phyloP scores from a whole-genome alignment of 768 basidiomycete genomes.

The Daedaleopsis sinensis region DNA sequence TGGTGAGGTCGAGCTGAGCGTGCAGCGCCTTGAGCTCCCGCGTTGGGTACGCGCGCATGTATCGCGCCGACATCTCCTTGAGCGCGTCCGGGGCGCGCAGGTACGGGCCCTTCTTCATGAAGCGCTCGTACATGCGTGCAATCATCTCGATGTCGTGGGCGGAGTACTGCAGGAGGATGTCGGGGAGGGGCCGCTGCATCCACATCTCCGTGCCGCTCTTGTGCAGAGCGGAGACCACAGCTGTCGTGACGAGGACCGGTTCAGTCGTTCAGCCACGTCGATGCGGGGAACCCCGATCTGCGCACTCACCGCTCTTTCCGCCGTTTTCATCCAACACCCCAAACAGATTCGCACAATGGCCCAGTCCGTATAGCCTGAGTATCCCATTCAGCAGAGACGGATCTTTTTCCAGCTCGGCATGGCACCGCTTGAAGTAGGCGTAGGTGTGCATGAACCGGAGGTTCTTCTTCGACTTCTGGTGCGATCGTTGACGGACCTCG shows the following conservation, averaged over 20 bases:
- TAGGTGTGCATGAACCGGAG: conserved; percentile 25
- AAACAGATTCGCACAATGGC: conserved; percentile 27
- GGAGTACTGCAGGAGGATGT: neutral
- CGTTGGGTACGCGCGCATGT: neutral
- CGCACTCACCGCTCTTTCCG: neutral
- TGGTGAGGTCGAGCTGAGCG: neutral
- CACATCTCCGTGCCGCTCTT: neutral
- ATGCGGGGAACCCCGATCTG: neutral
- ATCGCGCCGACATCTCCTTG: neutral
- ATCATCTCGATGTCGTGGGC: neutral
- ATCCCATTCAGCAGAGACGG: conserved; percentile 26
- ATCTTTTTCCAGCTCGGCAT: neutral
- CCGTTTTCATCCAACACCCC: neutral
- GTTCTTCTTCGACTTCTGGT: neutral
- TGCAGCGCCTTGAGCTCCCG: neutral
- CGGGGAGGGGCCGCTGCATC: neutral
- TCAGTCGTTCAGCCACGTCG: neutral
- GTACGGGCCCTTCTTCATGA: neutral
- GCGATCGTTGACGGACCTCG: conserved; percentile 29
- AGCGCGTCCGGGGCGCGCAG: neutral
- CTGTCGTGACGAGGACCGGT: neutral
- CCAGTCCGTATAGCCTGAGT: conserved; percentile 37
- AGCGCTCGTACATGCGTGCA: neutral
- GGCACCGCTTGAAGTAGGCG: conserved; percentile 20
- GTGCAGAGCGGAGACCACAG: neutral